Percentiles rank a stretch among this genome's conserved stretches.
These are phyloP conservation scores for Vaccinium darrowii DNA, from an alignment of 148 eudicot species.

Conservation along the genomic window DNA sequence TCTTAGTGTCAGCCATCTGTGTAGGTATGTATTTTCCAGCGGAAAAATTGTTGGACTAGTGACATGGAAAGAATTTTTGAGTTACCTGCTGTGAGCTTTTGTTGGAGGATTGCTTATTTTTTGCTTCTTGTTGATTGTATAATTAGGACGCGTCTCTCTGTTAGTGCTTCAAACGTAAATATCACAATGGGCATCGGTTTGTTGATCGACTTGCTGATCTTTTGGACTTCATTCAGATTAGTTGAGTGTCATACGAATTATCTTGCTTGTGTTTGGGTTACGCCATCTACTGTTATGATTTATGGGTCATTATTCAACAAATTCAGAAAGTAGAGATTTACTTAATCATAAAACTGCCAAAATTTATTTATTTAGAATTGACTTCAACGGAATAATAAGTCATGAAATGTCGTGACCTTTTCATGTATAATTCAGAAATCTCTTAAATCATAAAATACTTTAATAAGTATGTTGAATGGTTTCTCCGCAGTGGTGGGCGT, in stretches of 20 bases:
- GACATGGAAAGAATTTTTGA: not conserved
- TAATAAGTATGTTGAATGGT: not conserved
- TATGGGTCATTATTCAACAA: not conserved
- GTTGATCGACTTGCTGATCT: not conserved
- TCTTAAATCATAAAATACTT: not conserved
- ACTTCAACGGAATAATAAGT: too few species aligned
- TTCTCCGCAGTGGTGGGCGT: not conserved
- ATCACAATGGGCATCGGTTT: not conserved
- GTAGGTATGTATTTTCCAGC: not conserved
- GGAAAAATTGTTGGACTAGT: not conserved
- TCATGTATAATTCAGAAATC: not conserved
- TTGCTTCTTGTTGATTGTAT: not conserved
- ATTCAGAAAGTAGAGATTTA: not conserved
- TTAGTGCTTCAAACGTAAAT: not conserved
- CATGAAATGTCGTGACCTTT: too few species aligned
- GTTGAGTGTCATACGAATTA: not conserved
- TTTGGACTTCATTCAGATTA: not conserved
- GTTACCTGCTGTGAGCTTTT: not conserved
- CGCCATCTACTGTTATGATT: not conserved
- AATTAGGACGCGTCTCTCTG: not conserved
- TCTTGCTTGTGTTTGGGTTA: not conserved
- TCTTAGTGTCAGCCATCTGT: not conserved
- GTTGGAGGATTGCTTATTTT: not conserved
- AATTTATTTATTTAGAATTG: too few species aligned
- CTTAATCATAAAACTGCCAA: too few species aligned